Base-by-base conservation (phyloP, 768 basidiomycete species). In the Amanita thiersii region DNA sequence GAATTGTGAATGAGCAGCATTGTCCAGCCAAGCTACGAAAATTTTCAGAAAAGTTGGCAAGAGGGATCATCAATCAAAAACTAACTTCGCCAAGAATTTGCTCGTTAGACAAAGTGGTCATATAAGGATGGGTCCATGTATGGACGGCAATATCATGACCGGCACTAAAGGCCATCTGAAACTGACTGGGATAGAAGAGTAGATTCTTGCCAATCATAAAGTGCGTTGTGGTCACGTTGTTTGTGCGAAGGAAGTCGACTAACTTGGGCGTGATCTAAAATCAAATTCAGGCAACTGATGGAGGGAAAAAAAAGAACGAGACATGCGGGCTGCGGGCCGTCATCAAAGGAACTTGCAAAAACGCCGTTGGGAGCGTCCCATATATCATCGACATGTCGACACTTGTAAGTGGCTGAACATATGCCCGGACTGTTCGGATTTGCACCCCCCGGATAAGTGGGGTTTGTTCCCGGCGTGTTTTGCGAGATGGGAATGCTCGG, bases 171-270 rank as follows among this genome's bases (percentile, higher is more conserved):
- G 78, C 79, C 7, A 55, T 52, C 44, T 63, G 48, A 59, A 91
- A 88, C 34, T 68, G 51, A 6, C 66, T 54, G 3, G 78, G 73
- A 53, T 84, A 65, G 30, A 55, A 38, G 19, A 85, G 51, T 44
- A 92, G 84, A 55, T 90, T 85, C 24, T 71, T 55, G 12, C 92
- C 92, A 48, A 96, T 93, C 69, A 91, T 76, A 59, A 93, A 94
- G 56, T 93, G 89, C 3, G 91, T 93, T 2, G 79, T 80, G n/a
- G 59, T 70, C 43, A 77, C 58, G 46, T 81, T 75, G 44, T 92
- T 71, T n/a, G 64, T 40, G 45, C 68, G 48, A 37, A 94, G 66
- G 57, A 89, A 93, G 5, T 72, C 52, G 52, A 86, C 74, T 14
- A 94, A 72, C 8, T 46, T 46, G 1, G 54, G 51, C 11, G 72